A percentile compares a stretch with the other conserved stretches of the same genome.
These are phyloP conservation scores for Mycena galopus DNA, from an alignment of 768 basidiomycete genomes.

Conservation along the genomic window DNA sequence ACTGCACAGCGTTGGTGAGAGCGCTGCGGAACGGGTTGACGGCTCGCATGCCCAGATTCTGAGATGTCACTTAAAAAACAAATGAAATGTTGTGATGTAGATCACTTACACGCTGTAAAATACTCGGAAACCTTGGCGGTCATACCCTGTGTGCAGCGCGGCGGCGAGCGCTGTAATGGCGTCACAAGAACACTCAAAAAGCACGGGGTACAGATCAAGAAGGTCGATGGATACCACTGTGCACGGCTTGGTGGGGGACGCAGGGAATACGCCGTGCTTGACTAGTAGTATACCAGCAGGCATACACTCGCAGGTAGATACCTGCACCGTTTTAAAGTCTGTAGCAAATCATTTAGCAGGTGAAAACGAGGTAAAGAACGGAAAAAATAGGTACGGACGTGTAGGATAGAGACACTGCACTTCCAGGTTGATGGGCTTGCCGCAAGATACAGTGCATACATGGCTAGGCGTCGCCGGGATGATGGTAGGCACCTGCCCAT, in stretches of 20 bases:
- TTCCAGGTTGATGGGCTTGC: no score
- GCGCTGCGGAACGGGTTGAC: constrained; percentile 43
- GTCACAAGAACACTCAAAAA: constrained; percentile 45
- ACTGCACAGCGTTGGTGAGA: constrained; percentile 43
- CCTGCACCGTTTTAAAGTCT: not conserved
- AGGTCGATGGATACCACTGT: not conserved
- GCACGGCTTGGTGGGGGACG: not conserved
- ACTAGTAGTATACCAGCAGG: not conserved
- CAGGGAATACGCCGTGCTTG: not conserved
- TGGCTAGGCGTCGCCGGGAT: no score
- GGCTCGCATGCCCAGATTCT: constrained; percentile 32
- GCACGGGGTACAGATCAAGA: not conserved
- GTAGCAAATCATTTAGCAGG: not conserved
- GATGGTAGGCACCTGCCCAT: no score
- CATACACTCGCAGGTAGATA: not conserved
- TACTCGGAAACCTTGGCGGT: constrained; percentile 39
- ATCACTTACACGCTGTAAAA: constrained; percentile 29
- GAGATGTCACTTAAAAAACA: no score
- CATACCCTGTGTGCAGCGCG: constrained; percentile 47
- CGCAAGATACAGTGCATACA: no score
- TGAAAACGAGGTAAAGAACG: no score
- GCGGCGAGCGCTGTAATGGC: constrained; percentile 38
- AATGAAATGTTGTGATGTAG: not conserved
- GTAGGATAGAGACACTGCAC: no score
- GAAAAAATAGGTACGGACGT: no score